Percentiles rank a stretch among this genome's conserved stretches.
These are phyloP conservation scores for Ceratocystis ficicola DNA, from an alignment of 2,329 filamentous ascomycete genomes.

Conservation along the genomic window DNA sequence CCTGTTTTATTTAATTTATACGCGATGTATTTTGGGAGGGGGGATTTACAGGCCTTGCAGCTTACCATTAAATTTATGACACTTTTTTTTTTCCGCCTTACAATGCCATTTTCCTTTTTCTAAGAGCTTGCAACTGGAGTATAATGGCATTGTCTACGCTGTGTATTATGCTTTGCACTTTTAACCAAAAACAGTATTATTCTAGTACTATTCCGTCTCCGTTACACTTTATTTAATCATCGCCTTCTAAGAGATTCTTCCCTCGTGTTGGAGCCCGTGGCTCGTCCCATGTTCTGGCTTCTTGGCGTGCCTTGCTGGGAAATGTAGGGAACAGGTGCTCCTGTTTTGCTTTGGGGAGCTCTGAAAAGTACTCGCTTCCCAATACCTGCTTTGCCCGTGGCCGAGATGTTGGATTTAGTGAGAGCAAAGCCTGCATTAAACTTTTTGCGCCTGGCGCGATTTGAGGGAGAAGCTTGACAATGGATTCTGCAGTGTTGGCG, in stretches of 20 bases:
- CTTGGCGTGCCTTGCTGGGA: slow-evolving; percentile 85
- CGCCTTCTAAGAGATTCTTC: slow-evolving; percentile 30
- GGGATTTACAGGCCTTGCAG: slow-evolving; percentile 5
- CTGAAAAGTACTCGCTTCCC: slow-evolving; percentile 69
- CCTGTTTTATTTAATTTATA: slow-evolving; percentile 7
- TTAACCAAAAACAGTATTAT: no score
- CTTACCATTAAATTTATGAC: slow-evolving; percentile 7
- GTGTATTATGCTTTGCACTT: not conserved
- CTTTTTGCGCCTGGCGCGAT: slow-evolving; percentile 62
- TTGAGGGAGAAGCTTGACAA: slow-evolving; percentile 69
- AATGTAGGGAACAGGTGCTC: slow-evolving; percentile 94
- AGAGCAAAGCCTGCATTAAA: slow-evolving; percentile 57
- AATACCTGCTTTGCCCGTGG: slow-evolving; percentile 65
- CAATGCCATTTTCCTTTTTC: not conserved
- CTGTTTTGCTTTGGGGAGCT: slow-evolving; percentile 81
- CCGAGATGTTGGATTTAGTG: slow-evolving; percentile 59
- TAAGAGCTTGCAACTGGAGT: not conserved
- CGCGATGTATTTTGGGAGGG: not conserved
- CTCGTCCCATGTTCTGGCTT: slow-evolving; percentile 54
- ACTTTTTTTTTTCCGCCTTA: not conserved
- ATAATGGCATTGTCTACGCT: not conserved
- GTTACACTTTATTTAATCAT: not conserved
- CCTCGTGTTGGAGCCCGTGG: slow-evolving; percentile 77
- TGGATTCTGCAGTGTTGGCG: slow-evolving; percentile 34
- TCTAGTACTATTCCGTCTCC: not conserved